Conservation (phyloP, 2,329 filamentous ascomycete genomes). For the Raffaelea arxii region DNA sequence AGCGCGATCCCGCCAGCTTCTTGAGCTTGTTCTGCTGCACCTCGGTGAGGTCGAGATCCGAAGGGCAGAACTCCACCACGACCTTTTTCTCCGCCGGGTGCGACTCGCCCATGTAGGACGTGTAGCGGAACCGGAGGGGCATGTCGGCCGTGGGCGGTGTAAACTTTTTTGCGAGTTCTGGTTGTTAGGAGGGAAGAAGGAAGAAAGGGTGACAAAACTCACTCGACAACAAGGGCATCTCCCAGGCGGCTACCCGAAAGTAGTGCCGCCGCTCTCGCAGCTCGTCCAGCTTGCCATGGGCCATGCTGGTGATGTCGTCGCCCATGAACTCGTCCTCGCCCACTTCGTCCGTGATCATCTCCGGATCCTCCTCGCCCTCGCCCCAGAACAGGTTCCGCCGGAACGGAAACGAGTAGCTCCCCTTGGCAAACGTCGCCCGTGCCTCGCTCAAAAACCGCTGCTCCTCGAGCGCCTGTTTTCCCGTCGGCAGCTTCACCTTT, state of each 20-base stretch:
- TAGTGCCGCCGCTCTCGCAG: conserved; percentile 85
- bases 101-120: conserved; percentile 86
- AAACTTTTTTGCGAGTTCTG: conserved; percentile 80
- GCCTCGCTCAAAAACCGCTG: conserved; percentile 1
- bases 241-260: conserved; percentile 80
- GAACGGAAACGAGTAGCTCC: neutral
- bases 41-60: conserved; percentile 60
- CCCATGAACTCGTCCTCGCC: conserved; percentile 59
- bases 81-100: conserved; percentile 92
- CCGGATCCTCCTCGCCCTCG: conserved; percentile 36
- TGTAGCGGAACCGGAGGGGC: conserved; percentile 89
- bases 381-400: conserved; percentile 36
- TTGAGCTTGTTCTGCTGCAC: conserved; percentile 69
- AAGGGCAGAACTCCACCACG: conserved; percentile 76
- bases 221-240: conserved; percentile 87
- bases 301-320: conserved; percentile 75
- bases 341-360: conserved; percentile 38
- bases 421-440: conserved; percentile 1
- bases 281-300: conserved; percentile 78
- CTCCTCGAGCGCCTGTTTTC: conserved; percentile 6
- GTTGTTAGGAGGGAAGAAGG: conserved; percentile 8
- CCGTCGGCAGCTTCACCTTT: neutral
- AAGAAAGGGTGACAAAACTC: conserved; percentile 25
- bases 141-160: conserved; percentile 54
- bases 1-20: conserved; percentile 77